phyloP scores from a whole-genome alignment of 441 rosid genomes.

The Melastoma candidum region DNA sequence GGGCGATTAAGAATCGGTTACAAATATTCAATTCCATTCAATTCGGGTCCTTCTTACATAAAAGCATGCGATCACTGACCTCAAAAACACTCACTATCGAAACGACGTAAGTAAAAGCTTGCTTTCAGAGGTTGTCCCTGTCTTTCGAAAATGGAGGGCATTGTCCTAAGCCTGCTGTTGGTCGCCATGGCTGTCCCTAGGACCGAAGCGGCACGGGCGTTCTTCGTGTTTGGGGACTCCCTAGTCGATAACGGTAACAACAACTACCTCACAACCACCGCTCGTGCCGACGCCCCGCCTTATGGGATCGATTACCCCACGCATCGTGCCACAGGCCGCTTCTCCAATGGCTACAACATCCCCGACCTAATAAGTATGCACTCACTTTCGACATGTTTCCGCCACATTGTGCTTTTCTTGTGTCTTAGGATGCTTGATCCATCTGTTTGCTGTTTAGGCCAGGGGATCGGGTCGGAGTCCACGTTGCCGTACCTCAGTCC shows the following conservation, averaged over 20 bases:
- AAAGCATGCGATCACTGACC: too few species aligned
- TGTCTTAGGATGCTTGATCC: too few species aligned
- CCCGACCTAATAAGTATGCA: slow-evolving; percentile 13
- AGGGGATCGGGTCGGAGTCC: too few species aligned
- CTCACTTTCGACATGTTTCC: neutral
- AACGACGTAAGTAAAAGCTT: too few species aligned
- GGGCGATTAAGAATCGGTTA: too few species aligned
- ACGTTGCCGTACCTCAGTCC: too few species aligned
- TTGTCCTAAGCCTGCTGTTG: neutral
- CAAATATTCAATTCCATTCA: neutral
- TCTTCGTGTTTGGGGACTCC: slow-evolving; percentile 15
- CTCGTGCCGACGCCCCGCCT: slow-evolving; percentile 11
- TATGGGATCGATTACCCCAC: slow-evolving; percentile 14
- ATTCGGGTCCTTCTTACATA: neutral
- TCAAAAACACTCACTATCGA: too few species aligned
- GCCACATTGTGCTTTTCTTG: too few species aligned
- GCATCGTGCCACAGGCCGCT: slow-evolving; percentile 9
- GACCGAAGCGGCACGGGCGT: slow-evolving; percentile 7
- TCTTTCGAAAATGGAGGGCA: neutral
- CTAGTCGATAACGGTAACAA: slow-evolving; percentile 18
- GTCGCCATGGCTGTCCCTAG: too few species aligned
- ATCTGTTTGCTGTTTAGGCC: too few species aligned
- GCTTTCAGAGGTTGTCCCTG: neutral
- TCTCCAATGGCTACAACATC: slow-evolving; percentile 15
- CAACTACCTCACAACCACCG: slow-evolving; percentile 10